Evolutionary conservation across 352 stramenopile genomes (phyloP), one percentile per base, ranked within the genome.

Genomic region (Detonula confervacea): DNA sequence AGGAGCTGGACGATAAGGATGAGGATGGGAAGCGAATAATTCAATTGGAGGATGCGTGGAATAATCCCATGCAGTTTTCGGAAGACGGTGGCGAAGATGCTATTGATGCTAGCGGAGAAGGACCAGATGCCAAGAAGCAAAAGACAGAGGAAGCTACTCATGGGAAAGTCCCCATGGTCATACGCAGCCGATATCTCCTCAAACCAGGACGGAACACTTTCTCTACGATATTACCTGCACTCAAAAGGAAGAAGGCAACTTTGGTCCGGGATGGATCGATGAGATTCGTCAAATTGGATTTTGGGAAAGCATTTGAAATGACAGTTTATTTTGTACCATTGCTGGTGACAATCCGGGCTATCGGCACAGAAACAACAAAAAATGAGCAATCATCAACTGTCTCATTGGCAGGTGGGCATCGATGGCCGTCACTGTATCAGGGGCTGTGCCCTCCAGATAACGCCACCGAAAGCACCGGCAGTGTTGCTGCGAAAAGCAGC

Each of bases 251-350:
- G 66, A 62, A 79, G 29, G 85, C 84, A 37, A 70, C 42, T n/a
- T 61, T 91, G 2, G 51, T 88, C 22, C 61, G 60, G 30, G 57
- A 74, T 46, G 51, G 51, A 12, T 47, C 54, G 11, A 39, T 61
- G 18, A 78, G 76, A 16, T 75, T 88, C 68, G 56, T 93, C 54
- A 68, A 77, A 47, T 46, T 93, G 12, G 63, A 85, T 29, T 93
- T 91, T 86, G 87, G 77, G 25, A 76, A 59, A 27, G 83, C 82
- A n/a, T 93, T 93, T 85, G 73, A 76, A 54, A 90, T 93, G 83
- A 87, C 77, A 37, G 85, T 93, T 64, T 91, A 88, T 51, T 79
- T 93, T 54, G 74, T 66, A 22, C 87, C 87, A 27, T 47, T 93
- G 0, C 18, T 91, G 11, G 87, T 93, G 7, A 74, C 61, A 2